Evolutionary conservation across 169 alveolate genomes (phyloP), one percentile per base, ranked within the genome.

Genomic region (Plasmodium reichenowi): DNA sequence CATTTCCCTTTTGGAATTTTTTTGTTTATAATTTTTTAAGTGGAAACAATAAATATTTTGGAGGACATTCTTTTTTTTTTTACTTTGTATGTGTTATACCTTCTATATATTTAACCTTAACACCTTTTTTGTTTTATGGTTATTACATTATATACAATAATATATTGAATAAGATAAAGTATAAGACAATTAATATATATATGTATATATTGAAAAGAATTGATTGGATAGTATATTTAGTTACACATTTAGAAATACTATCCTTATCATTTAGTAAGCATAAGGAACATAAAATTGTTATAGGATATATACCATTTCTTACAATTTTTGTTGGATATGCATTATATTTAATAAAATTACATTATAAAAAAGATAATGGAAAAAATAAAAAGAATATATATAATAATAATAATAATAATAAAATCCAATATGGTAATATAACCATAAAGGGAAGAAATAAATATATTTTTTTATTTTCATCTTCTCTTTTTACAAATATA

Each of bases 201-300:
- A 17, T 12, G 17, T 45, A 17, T 4, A 32, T 32, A 6, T 20
- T 52, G 29, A 26, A 47, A 43, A 54, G 90, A 68, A 80, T 80
- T 32, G 90, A 80, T 47, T 12, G 45, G 47, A 56, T 43, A 26
- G 71, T 52, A 20, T 80, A 56, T 47, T n/a, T 80, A 22, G 80
- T 80, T 17, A 68, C 83, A 10, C 63, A 67, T 54, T n/a, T 54
- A n/a, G 90, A 80, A 80, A 26, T 80, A 3, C 8, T 80, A 20
- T 32, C 20, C 4, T 68, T 80, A 68, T 80, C 90, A n/a, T 58
- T 80, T 52, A 80, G 90, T 56, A 60, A 26, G 3, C 90, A 80
- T 24, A 80, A 80, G 52, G 90, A 80, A 22, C 90, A 80, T 12
- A 80, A 80, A 68, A 29, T 80, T 8, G 32, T 80, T n/a, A 80